Evolutionary conservation across 2,329 filamentous ascomycete species (phyloP), one percentile per base, ranked within the genome.

Genomic region (Myriosclerotinia curreyana): DNA sequence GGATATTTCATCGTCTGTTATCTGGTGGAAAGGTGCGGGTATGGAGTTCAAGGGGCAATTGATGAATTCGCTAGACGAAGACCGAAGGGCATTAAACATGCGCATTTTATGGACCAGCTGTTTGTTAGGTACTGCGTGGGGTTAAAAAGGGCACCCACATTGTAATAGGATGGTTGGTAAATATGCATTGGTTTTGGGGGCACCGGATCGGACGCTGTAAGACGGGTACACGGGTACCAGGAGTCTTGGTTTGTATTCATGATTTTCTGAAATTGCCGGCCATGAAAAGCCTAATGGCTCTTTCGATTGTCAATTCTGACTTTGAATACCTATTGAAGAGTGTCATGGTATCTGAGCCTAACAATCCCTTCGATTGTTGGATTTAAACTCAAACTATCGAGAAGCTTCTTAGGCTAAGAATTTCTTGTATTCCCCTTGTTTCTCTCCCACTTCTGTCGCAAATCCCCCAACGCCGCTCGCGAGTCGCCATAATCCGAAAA

Each of bases 1-100:
- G 94, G 94, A 0, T 96, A 94, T 75, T 90, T 97, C 73, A 86
- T 98, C 59, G 89, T 91, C 40, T 92, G 88, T 72, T 98, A 97
- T 73, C 80, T 98, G n/a, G 88, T 97, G 17, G 92, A 97, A 78
- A 81, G 86, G 54, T 84, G 89, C 69, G 87, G 85, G 0, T 93
- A 85, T 71, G 79, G 79, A 28, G 84, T 96, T 2, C 84, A 90
- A 71, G 86, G 89, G 62, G 94, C 94, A 1, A 86, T 98, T 66
- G 86, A 91, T 60, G 83, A 86, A 66, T 98, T 98, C 77, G 86
- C 86, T 22, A 77, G 78, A 69, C 84, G 85, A 64, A 81, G 93
- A 62, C 86, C 91, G 5, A 91, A 91, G 20, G 94, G 94, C 0
- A 96, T 98, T 71, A 86, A 90, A 62, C 94, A 98, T 75, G 87